Evolutionary conservation across 345 rosid species (phyloP), one percentile per base, ranked within the genome.

Genomic region (Alliaria petiolata): DNA sequence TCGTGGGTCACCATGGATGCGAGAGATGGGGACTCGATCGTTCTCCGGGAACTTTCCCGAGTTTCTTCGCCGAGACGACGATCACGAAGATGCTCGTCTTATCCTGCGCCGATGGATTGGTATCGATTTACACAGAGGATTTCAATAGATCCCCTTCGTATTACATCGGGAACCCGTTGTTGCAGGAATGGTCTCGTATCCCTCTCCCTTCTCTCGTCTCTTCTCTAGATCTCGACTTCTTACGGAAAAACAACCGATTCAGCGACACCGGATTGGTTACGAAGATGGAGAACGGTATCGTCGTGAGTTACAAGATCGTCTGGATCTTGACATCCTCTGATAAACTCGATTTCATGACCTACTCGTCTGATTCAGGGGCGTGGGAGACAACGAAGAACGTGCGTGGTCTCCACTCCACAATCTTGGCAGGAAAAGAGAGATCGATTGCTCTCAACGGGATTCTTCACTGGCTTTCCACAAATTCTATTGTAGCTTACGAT

Each of bases 261-360:
- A 46, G 16, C 4, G 65, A 72, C 8, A 45, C 15, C 6, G 71
- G 70, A 2, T 26, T 72, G 14, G 77, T 72, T 5, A 72, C 77
- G 2, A 17, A 64, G 58, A 46, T 65, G 35, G 2, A 46, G 10
- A 65, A 13, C 3, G 49, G 70, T 10, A 17, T 72, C 4, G 34
- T 65, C 5, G 54, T 53, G 33, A 56, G 71, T 44, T 72, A 65
- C 65, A 72, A 72, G 59, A 14, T 72, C 28, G 77, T 72, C 6
- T 64, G 65, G 70, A 14, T 65, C 35, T 1, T 36, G 26, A 45
- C 30, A 36, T 6, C 42, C 3, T 25, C 33, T 15, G 47, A 4
- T 63, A 12, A 17, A 6, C 43, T 56, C 5, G 36, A 8, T 4
- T 65, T 47, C 17, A 38, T 47, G 51, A 20, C 46, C n/a, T 73